A percentile compares a stretch with the other conserved stretches of the same genome.
These are phyloP conservation scores for Pythium insidiosum DNA, from an alignment of 352 stramenopile genomes.

Conservation along the genomic window DNA sequence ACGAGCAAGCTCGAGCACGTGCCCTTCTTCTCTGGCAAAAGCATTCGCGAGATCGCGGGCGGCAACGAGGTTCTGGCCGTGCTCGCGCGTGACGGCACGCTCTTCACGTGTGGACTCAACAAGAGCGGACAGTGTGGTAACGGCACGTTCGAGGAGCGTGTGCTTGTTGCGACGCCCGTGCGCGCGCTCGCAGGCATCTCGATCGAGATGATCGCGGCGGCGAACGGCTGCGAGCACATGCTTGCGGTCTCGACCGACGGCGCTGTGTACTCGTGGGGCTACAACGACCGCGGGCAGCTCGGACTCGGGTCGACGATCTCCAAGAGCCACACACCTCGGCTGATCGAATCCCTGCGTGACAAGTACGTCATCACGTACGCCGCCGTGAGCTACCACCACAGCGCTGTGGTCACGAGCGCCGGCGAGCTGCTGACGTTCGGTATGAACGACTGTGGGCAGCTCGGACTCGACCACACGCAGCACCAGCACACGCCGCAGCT, in stretches of 20 bases:
- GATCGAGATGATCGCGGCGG: conserved; percentile 66
- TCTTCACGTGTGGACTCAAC: conserved; percentile 82
- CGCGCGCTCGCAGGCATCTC: conserved; percentile 49
- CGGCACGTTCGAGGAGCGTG: conserved; percentile 80
- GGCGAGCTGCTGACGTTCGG: conserved; percentile 80
- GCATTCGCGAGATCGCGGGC: conserved; percentile 53
- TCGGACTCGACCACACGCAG: conserved; percentile 75
- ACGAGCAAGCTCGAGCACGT: conserved; percentile 83
- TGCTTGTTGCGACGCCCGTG: conserved; percentile 68
- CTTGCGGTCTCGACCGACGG: conserved; percentile 70
- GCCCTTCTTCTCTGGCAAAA: conserved; percentile 77
- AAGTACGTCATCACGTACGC: conserved; percentile 72
- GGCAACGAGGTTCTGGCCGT: conserved; percentile 84
- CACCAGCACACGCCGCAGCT: conserved; percentile 82
- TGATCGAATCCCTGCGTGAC: conserved; percentile 78
- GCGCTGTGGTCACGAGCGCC: conserved; percentile 63
- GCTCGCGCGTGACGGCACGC: conserved; percentile 72
- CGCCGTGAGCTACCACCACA: conserved; percentile 84
- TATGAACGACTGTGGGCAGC: conserved; percentile 85
- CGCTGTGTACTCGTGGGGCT: conserved; percentile 80
- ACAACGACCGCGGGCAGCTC: conserved; percentile 82
- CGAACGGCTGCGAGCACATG: conserved; percentile 86
- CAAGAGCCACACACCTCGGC: conserved; percentile 75
- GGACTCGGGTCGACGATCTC: conserved; percentile 79
- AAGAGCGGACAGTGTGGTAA: conserved; percentile 86